Evolutionary conservation across 108 stramenopile species (phyloP).

Genomic region (Seminavis robusta): DNA sequence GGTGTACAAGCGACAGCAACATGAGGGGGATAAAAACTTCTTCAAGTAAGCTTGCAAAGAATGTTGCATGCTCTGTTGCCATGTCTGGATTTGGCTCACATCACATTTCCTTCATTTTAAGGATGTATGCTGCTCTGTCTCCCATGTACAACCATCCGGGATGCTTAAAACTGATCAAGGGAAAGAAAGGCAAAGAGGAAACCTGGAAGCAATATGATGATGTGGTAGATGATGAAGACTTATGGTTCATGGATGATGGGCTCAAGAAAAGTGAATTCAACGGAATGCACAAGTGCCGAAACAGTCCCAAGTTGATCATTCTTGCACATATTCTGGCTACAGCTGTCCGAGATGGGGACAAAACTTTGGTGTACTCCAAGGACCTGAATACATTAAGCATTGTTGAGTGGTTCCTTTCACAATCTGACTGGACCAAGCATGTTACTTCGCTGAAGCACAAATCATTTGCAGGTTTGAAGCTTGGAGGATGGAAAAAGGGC

Average conservation of each 20-base stretch:
- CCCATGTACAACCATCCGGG: no score
- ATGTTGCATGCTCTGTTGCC: no score
- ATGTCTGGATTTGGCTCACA: no score
- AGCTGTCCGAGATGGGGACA: slow-evolving; percentile 30
- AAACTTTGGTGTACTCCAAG: slow-evolving; percentile 70
- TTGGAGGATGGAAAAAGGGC: slow-evolving; percentile 58
- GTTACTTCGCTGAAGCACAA: slow-evolving; percentile 21
- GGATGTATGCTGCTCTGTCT: no score
- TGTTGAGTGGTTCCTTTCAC: slow-evolving; percentile 47
- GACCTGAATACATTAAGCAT: slow-evolving; percentile 61
- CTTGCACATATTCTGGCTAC: slow-evolving; percentile 62
- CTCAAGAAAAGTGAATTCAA: no score
- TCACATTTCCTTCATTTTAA: no score
- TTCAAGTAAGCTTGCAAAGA: slow-evolving; percentile 42
- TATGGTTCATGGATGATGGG: no score
- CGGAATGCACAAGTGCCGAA: slow-evolving; percentile 27
- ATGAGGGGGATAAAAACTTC: slow-evolving; percentile 32
- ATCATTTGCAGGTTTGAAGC: slow-evolving; percentile 12
- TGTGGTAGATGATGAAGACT: no score
- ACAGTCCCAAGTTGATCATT: slow-evolving; percentile 60
- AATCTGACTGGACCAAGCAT: slow-evolving; percentile 45
- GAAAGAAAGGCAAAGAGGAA: no score
- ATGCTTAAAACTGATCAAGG: no score
- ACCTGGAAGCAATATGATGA: no score
- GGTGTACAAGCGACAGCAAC: slow-evolving; percentile 30